Evolutionary conservation across 2,329 filamentous ascomycete genomes (phyloP), one percentile per base, ranked within the genome.

Genomic region (Coleophoma cylindrospora): DNA sequence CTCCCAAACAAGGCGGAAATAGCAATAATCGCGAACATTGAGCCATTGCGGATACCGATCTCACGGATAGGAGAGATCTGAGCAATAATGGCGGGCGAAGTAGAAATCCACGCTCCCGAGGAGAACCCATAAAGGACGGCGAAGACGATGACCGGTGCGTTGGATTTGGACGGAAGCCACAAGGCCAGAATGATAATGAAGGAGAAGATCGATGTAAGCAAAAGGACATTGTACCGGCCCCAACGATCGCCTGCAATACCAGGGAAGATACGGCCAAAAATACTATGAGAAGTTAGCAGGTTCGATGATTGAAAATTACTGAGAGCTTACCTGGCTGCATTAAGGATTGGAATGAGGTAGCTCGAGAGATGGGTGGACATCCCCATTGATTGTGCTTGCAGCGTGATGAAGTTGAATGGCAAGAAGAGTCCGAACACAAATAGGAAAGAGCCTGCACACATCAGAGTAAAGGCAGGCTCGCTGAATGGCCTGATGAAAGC

Each of bases 61-160:
- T 88, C 76, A 17, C 79, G 73, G 36, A 89, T 77, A 43, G 87
- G 83, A 1, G 80, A 83, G 54, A 90, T 86, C 60, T 90, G 84
- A 1, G 84, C 84, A 19, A 91, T 71, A 13, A 87, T 70, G 0
- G 84, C 76, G 0, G 86, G 83, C 0, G 73, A 72, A 15, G 89
- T 69, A 0, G 79, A 79, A 34, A 87, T 78, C 58, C 83, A 86
- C 2, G 80, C 79, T 12, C 86, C 87, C 0, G 80, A 84, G 13
- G 76, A 76, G 63, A 89, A 87, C 15, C 86, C 87, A 57, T 86
- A 90, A 7, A 88, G 66, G n/a, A 77, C 72, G 12, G 78, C 75
- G 64, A 87, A 89, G 34, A 81, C 72, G 45, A 89, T 75, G 51
- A 84, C 79, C 1, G 79, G 75, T 0, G 76, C 75, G 10, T 82